phyloP scores from a whole-genome alignment of 768 basidiomycete genomes.

The Boletus coccyginus region DNA sequence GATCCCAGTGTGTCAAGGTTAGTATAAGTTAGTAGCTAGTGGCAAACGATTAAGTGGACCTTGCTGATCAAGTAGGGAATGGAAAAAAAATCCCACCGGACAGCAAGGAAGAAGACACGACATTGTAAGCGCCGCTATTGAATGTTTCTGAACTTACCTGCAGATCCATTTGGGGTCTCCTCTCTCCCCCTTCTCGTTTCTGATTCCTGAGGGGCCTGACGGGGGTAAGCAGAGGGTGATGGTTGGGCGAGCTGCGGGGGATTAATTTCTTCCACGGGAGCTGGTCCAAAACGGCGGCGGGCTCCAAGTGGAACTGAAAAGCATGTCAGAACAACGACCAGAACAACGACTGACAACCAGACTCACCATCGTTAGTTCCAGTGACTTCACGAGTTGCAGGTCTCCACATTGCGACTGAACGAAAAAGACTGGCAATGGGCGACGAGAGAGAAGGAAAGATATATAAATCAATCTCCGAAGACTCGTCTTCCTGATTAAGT shows the following conservation, averaged over 20 bases:
- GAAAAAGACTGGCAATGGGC: conserved; percentile 23
- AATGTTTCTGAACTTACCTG: conserved; percentile 63
- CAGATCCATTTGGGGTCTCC: conserved; percentile 64
- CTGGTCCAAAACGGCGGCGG: conserved; percentile 89
- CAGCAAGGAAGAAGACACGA: conserved; percentile 36
- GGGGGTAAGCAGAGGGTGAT: conserved; percentile 82
- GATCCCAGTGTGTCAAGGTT: conserved; percentile 48
- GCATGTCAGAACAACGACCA: conserved; percentile 14
- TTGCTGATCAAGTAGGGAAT: conserved; percentile 30
- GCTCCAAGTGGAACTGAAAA: conserved; percentile 73
- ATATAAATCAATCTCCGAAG: conserved; percentile 35
- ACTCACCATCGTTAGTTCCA: conserved; percentile 88
- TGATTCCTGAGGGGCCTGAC: conserved; percentile 52
- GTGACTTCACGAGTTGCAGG: conserved; percentile 87
- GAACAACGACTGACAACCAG: not conserved
- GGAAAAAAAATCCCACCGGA: conserved; percentile 29
- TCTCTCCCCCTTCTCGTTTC: conserved; percentile 66
- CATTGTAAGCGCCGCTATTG: conserved; percentile 37
- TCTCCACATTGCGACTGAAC: conserved; percentile 70
- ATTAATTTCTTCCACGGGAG: conserved; percentile 74
- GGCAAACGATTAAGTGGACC: conserved; percentile 31
- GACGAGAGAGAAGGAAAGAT: conserved; percentile 20
- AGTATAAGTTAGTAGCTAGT: conserved; percentile 49
- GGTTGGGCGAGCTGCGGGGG: conserved; percentile 87
- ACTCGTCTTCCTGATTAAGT: conserved; percentile 19